These are phyloP conservation scores for Mycena pura DNA, from an alignment of 768 basidiomycete species.

Conservation along the genomic window DNA sequence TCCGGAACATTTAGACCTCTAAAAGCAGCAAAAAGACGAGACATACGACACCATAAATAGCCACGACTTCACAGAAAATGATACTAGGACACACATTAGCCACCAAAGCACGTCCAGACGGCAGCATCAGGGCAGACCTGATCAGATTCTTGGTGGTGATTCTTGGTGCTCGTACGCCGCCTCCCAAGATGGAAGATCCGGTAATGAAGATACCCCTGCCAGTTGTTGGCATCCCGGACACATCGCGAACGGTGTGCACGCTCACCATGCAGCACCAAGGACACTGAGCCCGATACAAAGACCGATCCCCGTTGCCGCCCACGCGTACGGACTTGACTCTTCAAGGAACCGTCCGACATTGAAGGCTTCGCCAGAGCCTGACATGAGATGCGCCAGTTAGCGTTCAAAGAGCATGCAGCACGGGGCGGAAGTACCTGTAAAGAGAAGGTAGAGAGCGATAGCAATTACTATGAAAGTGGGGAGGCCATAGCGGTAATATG, in stretches of 20 bases:
- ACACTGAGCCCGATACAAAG: constrained; percentile 94
- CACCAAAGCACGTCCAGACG: background rate
- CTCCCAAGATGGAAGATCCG: constrained; percentile 95
- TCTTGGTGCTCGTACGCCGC: constrained; percentile 91
- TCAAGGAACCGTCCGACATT: constrained; percentile 94
- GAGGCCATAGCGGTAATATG: constrained; percentile 73
- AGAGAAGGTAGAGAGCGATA: constrained; percentile 86
- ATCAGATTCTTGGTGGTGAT: constrained; percentile 98
- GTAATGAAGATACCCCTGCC: constrained; percentile 97
- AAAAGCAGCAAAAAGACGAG: background rate
- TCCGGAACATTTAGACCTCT: constrained; percentile 32
- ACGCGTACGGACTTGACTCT: constrained; percentile 92
- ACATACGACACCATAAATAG: constrained; percentile 94
- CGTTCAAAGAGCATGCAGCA: constrained; percentile 7
- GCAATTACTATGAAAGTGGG: constrained; percentile 67
- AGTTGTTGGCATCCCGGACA: constrained; percentile 12
- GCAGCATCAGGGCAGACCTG: constrained; percentile 57
- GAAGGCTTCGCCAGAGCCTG: constrained; percentile 90
- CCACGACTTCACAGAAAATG: constrained; percentile 99
- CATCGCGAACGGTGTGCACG: constrained; percentile 6
- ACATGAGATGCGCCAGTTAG: constrained; percentile 3
- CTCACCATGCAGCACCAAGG: constrained; percentile 94
- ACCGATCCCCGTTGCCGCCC: constrained; percentile 90
- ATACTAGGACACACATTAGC: constrained; percentile 58
- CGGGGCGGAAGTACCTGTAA: constrained; percentile 68